A percentile compares a stretch with the other conserved stretches of the same genome.
These are phyloP conservation scores for Ricinus communis DNA, from an alignment of 345 rosid genomes.

Conservation along the genomic window DNA sequence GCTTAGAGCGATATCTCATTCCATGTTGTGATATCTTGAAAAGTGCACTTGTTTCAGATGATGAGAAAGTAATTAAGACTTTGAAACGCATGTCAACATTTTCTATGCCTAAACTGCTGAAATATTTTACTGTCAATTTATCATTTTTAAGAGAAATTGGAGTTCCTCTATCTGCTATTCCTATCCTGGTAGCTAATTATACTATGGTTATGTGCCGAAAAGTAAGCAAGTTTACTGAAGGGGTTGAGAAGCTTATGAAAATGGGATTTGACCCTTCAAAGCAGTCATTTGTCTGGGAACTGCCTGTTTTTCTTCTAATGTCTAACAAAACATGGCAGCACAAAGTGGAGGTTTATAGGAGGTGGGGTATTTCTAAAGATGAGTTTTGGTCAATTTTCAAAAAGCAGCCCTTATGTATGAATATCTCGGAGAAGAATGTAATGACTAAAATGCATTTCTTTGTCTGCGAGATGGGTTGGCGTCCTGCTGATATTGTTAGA, in stretches of 20 bases:
- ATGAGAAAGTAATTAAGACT: not conserved
- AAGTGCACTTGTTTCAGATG: not conserved
- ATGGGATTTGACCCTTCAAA: constrained; percentile 36
- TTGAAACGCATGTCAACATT: not conserved
- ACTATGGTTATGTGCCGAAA: not conserved
- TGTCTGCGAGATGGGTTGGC: not conserved
- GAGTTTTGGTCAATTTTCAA: constrained; percentile 28
- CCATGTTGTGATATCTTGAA: not conserved
- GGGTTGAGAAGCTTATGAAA: constrained; percentile 17
- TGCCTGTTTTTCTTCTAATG: constrained; percentile 13
- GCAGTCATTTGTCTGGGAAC: constrained; percentile 25
- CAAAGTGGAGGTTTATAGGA: constrained; percentile 20
- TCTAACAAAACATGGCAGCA: constrained; percentile 19
- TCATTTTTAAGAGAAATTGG: not conserved
- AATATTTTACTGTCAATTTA: not conserved
- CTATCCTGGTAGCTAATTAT: not conserved
- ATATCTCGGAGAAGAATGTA: not conserved
- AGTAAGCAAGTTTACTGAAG: constrained; percentile 11
- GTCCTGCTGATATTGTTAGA: not conserved
- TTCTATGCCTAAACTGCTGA: too few relatives aligned
- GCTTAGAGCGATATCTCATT: not conserved
- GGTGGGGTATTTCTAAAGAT: constrained; percentile 31
- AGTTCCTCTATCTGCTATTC: not conserved
- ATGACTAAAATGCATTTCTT: too few relatives aligned
- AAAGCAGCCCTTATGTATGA: constrained; percentile 25